These are phyloP conservation scores for Penicillium corylophilum DNA, from an alignment of 2,329 filamentous ascomycete genomes.

Conservation along the genomic window DNA sequence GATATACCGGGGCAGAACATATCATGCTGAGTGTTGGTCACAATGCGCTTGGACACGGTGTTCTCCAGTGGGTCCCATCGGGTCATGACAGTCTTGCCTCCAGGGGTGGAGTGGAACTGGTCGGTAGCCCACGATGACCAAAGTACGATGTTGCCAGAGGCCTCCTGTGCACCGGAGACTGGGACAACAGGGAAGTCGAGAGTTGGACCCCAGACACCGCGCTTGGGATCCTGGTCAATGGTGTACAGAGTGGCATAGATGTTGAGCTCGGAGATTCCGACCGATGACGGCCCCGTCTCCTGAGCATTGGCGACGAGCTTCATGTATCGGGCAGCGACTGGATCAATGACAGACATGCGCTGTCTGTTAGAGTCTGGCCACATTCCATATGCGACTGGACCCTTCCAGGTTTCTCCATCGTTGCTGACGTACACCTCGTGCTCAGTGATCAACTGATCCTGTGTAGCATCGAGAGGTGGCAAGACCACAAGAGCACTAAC, in stretches of 20 bases:
- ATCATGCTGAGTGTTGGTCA: slow-evolving; percentile 28
- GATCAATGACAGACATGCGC: slow-evolving; percentile 10
- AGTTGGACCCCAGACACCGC: slow-evolving; percentile 27
- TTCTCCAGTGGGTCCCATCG: slow-evolving; percentile 10
- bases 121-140: slow-evolving; percentile 21
- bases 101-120: slow-evolving; percentile 13
- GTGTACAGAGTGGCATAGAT: slow-evolving; percentile 10
- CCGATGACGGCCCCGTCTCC: not conserved
- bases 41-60: slow-evolving; percentile 11
- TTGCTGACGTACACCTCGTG: slow-evolving; percentile 9
- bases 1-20: slow-evolving; percentile 49
- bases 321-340: slow-evolving; percentile 5
- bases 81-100: slow-evolving; percentile 19
- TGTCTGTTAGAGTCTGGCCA: slow-evolving; percentile 8
- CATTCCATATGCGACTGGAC: slow-evolving; percentile 11
- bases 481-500: slow-evolving; percentile 6
- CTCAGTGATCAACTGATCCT: slow-evolving; percentile 8
- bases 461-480: not conserved
- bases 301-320: slow-evolving; percentile 3
- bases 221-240: slow-evolving; percentile 13
- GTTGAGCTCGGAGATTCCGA: slow-evolving; percentile 11
- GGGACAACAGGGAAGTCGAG: slow-evolving; percentile 29
- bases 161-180: slow-evolving; percentile 22
- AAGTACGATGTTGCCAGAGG: slow-evolving; percentile 12
- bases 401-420: slow-evolving; percentile 2